Percentiles rank a stretch among this genome's conserved stretches.
Conservation (phyloP, 2,329 filamentous ascomycete genomes). For the Aspergillus sp. region DNA sequence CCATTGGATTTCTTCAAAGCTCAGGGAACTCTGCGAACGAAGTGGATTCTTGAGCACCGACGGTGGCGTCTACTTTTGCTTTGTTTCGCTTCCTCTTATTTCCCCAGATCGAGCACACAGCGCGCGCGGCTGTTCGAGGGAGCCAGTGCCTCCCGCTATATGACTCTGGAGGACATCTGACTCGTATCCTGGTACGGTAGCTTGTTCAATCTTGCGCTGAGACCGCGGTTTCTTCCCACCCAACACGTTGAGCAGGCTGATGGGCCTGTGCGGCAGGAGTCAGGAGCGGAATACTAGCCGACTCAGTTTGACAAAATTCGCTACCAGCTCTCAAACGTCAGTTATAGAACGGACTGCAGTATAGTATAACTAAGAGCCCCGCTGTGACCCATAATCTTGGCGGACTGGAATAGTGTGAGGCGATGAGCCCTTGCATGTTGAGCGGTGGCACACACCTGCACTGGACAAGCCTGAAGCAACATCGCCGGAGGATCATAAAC, state of each 20-base stretch:
- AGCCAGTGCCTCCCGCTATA: neutral
- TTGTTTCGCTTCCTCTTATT: slow-evolving; percentile 5
- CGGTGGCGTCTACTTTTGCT: slow-evolving; percentile 13
- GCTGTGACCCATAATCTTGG: neutral
- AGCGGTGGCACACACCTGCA: neutral
- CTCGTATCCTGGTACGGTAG: neutral
- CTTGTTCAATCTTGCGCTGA: neutral
- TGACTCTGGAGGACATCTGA: neutral
- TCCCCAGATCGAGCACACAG: slow-evolving; percentile 4
- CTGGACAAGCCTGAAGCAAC: neutral
- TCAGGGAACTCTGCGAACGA: slow-evolving; percentile 17
- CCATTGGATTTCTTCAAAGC: slow-evolving; percentile 3
- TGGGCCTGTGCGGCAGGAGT: neutral
- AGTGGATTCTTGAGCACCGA: slow-evolving; percentile 9
- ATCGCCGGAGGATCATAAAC: neutral
- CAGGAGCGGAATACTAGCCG: neutral
- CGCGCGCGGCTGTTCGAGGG: neutral
- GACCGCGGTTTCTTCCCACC: neutral
- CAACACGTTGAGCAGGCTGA: neutral
- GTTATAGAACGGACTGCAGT: neutral
- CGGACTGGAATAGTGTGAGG: neutral
- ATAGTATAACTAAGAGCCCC: neutral
- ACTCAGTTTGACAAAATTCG: neutral
- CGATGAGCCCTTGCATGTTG: neutral
- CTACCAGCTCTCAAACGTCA: neutral